Evolutionary conservation across 495 filamentous ascomycete species (phyloP), one percentile per base, ranked within the genome.

Genomic region (Trichoderma gamsii): DNA sequence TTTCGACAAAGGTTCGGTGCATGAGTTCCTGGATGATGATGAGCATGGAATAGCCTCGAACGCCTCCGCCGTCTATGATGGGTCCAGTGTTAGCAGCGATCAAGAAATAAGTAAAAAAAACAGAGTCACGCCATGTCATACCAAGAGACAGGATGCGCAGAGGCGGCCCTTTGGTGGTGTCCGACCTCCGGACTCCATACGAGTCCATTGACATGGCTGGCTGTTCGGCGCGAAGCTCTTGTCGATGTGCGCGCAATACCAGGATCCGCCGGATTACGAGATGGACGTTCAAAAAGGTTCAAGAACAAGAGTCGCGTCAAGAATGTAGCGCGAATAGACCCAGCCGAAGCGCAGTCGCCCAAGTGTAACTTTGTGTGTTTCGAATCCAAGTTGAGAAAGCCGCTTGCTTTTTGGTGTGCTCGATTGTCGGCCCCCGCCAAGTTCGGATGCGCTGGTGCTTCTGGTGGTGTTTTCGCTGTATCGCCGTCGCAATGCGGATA

Each of bases 31-130:
- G 92, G 66, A 99, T 87, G 68, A 98, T 89, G 70, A 96, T 91
- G 74, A 96, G 88, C 85, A 97, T 97, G 64, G 93, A 97, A 81
- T 97, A 99, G 51, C 95, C 95, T 70, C 96, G 88, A 65, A 99
- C 93, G 70, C 95, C 95, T 71, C 95, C 95, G 74, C 95, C 95
- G 85, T 97, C 95, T 96, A 73, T 65, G 59, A 38, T 66, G 2
- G 63, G 41, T 46, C 63, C 32, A 61, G 51, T 51, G 63, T 73
- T 70, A 75, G 73, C 65, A 25, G 25, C 11, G 32, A 67, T 27
- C 49, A n/a, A n/a, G n/a, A n/a, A n/a, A n/a, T n/a, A n/a, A n/a
- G n/a, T n/a, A n/a, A n/a, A n/a, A n/a, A n/a, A n/a, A n/a, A n/a
- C n/a, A n/a, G n/a, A n/a, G n/a, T n/a, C n/a, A n/a, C n/a, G n/a